phyloP scores from a whole-genome alignment of 352 stramenopile species.

The Globisporangium viniferum region DNA sequence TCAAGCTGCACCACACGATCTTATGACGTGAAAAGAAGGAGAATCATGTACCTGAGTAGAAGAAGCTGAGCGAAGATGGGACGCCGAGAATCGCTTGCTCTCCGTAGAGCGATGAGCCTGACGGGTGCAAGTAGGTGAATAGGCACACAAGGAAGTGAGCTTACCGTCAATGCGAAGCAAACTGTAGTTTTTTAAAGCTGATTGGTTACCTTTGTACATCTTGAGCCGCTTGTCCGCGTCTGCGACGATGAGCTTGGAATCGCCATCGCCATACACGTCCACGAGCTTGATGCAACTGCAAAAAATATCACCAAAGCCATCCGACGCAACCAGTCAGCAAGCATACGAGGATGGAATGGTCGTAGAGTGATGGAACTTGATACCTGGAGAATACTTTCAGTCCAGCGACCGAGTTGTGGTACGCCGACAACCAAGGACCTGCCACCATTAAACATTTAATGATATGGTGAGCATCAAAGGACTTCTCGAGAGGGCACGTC shows the following conservation, averaged over 20 bases:
- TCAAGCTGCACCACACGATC: background rate
- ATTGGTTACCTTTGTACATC: conserved; percentile 77
- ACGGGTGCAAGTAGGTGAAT: background rate
- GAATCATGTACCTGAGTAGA: conserved; percentile 50
- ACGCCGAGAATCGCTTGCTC: conserved; percentile 80
- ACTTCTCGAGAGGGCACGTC: background rate
- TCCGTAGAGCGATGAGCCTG: conserved; percentile 69
- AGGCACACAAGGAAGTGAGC: background rate
- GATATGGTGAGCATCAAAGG: background rate
- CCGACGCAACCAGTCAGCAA: conserved; percentile 34
- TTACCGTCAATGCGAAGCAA: background rate
- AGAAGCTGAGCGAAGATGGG: conserved; percentile 66
- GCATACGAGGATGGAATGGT: no score
- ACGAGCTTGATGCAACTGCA: conserved; percentile 60
- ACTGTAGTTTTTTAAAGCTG: no score
- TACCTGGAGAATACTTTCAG: conserved; percentile 71
- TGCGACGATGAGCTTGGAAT: conserved; percentile 75
- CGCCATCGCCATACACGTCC: conserved; percentile 83
- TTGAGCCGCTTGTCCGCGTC: conserved; percentile 81
- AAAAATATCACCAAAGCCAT: no score
- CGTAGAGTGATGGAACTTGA: no score
- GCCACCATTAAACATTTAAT: background rate
- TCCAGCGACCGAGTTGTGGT: conserved; percentile 88
- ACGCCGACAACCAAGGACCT: conserved; percentile 85
- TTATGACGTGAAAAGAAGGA: no score